phyloP scores from a whole-genome alignment of 371 early-diverging fungal genomes.

The Nematocida sp. region DNA sequence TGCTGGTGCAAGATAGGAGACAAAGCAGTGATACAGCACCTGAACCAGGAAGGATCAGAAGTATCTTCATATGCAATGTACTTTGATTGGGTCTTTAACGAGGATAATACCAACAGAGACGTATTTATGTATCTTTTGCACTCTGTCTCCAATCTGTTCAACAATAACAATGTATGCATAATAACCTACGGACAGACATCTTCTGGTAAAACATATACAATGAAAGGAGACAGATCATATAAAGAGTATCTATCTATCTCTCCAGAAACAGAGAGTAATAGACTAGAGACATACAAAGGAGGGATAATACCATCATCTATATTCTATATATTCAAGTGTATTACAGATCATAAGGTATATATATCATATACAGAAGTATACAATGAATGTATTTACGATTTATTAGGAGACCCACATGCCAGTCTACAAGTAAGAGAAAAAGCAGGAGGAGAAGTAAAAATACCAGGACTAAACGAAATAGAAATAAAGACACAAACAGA shows the following conservation, averaged over 20 bases:
- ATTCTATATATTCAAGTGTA: slow-evolving; percentile 41
- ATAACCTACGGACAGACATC: slow-evolving; percentile 98
- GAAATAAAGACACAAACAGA: slow-evolving; percentile 11
- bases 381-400: slow-evolving; percentile 77
- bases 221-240: slow-evolving; percentile 65
- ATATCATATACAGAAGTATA: slow-evolving; percentile 71
- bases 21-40: slow-evolving; percentile 27
- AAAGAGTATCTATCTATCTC: not conserved
- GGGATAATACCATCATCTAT: slow-evolving; percentile 58
- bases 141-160: slow-evolving; percentile 81
- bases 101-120: slow-evolving; percentile 69
- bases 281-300: not conserved
- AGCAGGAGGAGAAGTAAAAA: slow-evolving; percentile 70
- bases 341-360: slow-evolving; percentile 66
- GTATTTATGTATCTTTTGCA: slow-evolving; percentile 85
- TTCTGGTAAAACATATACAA: slow-evolving; percentile 93
- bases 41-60: slow-evolving; percentile 1
- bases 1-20: slow-evolving; percentile 38
- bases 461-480: slow-evolving; percentile 74
- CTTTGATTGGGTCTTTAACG: slow-evolving; percentile 81
- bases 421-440: slow-evolving; percentile 76
- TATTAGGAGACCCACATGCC: slow-evolving; percentile 72
- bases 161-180: slow-evolving; percentile 91
- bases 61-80: slow-evolving; percentile 25
- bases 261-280: not conserved